Percentiles rank a stretch among this genome's conserved stretches.
Evolutionary conservation across 805 yeast species (phyloP).

Genomic region (Zygoascus ofunaensis): DNA sequence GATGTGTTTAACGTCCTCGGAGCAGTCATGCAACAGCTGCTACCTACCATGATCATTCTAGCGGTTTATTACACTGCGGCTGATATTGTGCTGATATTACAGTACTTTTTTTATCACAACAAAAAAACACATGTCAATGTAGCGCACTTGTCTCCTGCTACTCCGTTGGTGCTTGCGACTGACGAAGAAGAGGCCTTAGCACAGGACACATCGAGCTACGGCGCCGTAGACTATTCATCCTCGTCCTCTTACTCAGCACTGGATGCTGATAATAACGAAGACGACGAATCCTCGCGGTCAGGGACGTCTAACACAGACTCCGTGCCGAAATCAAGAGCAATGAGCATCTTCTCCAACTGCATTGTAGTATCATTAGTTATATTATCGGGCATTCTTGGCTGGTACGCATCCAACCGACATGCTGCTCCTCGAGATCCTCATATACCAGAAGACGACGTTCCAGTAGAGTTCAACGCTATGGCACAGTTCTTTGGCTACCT

Average conservation of each 20-base stretch:
- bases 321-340: conserved; percentile 12
- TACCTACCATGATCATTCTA: conserved; percentile 88
- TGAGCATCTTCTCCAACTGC: conserved; percentile 17
- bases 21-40: conserved; percentile 76
- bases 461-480: conserved; percentile 53
- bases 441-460: conserved; percentile 22
- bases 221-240: conserved; percentile 6
- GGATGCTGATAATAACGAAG: background rate
- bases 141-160: conserved; percentile 80
- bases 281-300: background rate
- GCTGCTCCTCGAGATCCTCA: conserved; percentile 29
- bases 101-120: conserved; percentile 72
- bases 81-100: conserved; percentile 73
- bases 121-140: conserved; percentile 51
- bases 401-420: conserved; percentile 57
- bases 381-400: conserved; percentile 75
- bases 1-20: conserved; percentile 92
- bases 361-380: conserved; percentile 61
- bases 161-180: conserved; percentile 53
- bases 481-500: conserved; percentile 84
- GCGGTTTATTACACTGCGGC: conserved; percentile 92
- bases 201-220: conserved; percentile 8
- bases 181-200: conserved; percentile 12
- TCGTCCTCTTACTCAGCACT: too few species aligned
- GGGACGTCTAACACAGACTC: conserved; percentile 6